These are phyloP conservation scores for Rutstroemia sp. DNA, from an alignment of 2,329 filamentous ascomycete species.

Conservation along the genomic window DNA sequence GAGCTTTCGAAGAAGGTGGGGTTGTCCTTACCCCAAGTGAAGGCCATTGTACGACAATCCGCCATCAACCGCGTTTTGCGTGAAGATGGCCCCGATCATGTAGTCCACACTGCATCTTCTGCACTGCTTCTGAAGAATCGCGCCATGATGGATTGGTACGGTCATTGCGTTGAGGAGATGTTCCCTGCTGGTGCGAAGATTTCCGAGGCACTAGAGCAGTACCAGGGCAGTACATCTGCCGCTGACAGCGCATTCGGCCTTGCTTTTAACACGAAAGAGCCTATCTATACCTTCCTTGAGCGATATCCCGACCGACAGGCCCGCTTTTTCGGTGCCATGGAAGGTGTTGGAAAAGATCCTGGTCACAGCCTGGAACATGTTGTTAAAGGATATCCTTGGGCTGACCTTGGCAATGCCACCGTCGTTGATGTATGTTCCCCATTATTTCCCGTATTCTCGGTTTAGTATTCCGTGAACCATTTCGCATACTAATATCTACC, in stretches of 20 bases:
- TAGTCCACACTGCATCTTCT: neutral
- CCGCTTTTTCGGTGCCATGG: constrained; percentile 3
- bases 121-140: neutral
- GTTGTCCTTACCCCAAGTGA: neutral
- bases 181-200: constrained; percentile 3
- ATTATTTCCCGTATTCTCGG: neutral
- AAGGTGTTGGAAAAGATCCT: constrained; percentile 3
- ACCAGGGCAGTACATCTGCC: neutral
- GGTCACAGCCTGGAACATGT: constrained; percentile 1
- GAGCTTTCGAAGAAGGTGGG: neutral
- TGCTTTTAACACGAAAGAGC: neutral
- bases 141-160: neutral
- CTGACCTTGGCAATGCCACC: constrained; percentile 17
- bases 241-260: neutral
- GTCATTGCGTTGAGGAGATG: neutral
- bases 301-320: neutral
- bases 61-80: neutral
- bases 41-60: neutral
- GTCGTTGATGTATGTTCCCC: constrained; percentile 21
- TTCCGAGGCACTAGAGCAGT: neutral
- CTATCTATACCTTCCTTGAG: neutral
- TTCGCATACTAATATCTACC: neutral
- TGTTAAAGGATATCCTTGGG: constrained; percentile 19
- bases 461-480: neutral
- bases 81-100: neutral